Evolutionary conservation across 345 rosid genomes (phyloP).

Genomic region (Aethionema arabicum): DNA sequence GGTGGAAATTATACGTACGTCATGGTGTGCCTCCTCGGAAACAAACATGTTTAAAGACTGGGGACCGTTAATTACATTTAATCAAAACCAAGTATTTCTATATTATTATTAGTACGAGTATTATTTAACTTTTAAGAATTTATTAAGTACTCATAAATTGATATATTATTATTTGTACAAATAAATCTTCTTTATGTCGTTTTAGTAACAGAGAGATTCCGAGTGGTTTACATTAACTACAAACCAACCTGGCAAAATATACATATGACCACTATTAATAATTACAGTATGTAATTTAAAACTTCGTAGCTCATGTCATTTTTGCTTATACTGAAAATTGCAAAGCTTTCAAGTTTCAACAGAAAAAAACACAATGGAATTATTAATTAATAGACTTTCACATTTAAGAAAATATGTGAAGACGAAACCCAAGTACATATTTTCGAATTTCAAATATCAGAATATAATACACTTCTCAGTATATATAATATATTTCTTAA

Average conservation of each 20-base stretch:
- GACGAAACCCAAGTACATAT: too few relatives aligned
- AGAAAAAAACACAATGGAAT: too few relatives aligned
- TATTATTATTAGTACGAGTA: neutral
- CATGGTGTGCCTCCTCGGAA: constrained; percentile 27
- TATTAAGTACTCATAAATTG: neutral
- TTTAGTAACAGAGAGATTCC: constrained; percentile 36
- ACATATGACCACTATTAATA: constrained; percentile 25
- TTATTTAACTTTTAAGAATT: constrained; percentile 1
- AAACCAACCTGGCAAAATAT: constrained; percentile 32
- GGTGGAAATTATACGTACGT: neutral
- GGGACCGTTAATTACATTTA: constrained; percentile 30
- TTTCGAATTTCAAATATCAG: too few relatives aligned
- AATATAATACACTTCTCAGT: too few relatives aligned
- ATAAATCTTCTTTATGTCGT: constrained; percentile 21
- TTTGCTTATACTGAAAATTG: too few relatives aligned
- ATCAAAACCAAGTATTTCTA: constrained; percentile 5
- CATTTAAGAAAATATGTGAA: too few relatives aligned
- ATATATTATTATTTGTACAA: neutral
- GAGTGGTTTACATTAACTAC: constrained; percentile 17
- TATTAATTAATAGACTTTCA: too few relatives aligned
- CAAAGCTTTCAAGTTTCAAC: too few relatives aligned
- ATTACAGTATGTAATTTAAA: too few relatives aligned
- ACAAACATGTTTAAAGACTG: constrained; percentile 29
- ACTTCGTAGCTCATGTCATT: too few relatives aligned
- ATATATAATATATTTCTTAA: too few relatives aligned